Conservation (phyloP, 179 eudicot species). For the Vitellaria paradoxa region DNA sequence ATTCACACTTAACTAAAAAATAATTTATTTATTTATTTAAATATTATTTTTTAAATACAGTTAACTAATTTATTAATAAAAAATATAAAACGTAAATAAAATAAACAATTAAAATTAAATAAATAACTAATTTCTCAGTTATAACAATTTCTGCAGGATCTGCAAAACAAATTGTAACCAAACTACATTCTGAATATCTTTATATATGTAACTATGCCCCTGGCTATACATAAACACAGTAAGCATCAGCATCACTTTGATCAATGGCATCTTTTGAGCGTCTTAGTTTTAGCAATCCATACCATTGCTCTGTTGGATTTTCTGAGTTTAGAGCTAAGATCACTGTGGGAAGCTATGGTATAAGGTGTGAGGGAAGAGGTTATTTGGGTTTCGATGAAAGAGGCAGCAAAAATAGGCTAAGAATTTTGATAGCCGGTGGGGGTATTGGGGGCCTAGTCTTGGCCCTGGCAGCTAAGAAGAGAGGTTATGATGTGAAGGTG, state of each 20-base stretch:
- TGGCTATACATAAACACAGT: background rate
- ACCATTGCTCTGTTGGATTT: background rate
- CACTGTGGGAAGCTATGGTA: background rate
- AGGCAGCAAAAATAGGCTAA: constrained; percentile 26
- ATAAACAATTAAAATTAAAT: no score
- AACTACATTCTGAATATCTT: background rate
- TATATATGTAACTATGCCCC: background rate
- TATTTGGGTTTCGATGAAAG: constrained; percentile 13
- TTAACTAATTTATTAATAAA: no score
- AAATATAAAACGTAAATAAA: no score
- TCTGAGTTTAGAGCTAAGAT: background rate
- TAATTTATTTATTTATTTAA: no score
- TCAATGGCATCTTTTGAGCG: constrained; percentile 15
- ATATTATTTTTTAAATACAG: no score
- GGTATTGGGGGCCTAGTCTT: constrained; percentile 65
- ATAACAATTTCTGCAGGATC: background rate
- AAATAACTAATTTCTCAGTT: no score
- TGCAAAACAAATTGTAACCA: background rate
- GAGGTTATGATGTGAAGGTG: constrained; percentile 62
- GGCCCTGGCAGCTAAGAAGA: constrained; percentile 56
- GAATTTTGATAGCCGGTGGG: constrained; percentile 60
- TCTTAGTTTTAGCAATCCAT: constrained; percentile 8
- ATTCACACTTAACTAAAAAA: no score
- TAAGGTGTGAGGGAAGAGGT: constrained; percentile 12
- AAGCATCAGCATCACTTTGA: background rate